Conservation (phyloP, 768 basidiomycete genomes). For the Dioszegia crocea region DNA sequence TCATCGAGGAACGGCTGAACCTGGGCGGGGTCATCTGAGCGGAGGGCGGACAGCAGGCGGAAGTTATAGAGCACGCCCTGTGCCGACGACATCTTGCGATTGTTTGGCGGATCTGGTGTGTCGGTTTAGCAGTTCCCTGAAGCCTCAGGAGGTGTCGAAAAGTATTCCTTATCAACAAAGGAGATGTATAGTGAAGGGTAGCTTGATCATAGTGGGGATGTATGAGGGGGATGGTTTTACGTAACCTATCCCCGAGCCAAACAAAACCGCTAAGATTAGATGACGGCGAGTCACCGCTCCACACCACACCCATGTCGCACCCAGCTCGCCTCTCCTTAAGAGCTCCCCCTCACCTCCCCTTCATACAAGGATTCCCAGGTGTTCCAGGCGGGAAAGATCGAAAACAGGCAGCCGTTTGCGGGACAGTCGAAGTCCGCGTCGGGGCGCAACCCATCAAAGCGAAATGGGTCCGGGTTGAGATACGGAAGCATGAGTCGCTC, state of each 20-base stretch:
- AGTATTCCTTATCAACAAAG: no score
- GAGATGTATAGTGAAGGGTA: neutral
- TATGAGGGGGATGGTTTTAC: no score
- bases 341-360: constrained; percentile 48
- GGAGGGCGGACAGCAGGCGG: constrained; percentile 37
- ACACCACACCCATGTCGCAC: constrained; percentile 27
- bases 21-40: constrained; percentile 40
- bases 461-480: constrained; percentile 85
- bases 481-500: constrained; percentile 77
- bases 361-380: constrained; percentile 48
- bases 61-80: constrained; percentile 41
- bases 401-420: constrained; percentile 43
- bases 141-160: no score
- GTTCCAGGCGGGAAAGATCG: constrained; percentile 32
- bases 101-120: no score
- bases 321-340: constrained; percentile 40
- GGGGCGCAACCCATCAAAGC: constrained; percentile 70
- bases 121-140: no score
- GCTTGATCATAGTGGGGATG: no score
- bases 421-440: constrained; percentile 75
- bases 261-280: neutral
- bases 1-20: constrained; percentile 46
- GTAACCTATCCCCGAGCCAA: neutral
- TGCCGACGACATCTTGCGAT: neutral
- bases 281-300: neutral